phyloP scores from a whole-genome alignment of 257 asterid genomes.

The Solanum clarkiae region DNA sequence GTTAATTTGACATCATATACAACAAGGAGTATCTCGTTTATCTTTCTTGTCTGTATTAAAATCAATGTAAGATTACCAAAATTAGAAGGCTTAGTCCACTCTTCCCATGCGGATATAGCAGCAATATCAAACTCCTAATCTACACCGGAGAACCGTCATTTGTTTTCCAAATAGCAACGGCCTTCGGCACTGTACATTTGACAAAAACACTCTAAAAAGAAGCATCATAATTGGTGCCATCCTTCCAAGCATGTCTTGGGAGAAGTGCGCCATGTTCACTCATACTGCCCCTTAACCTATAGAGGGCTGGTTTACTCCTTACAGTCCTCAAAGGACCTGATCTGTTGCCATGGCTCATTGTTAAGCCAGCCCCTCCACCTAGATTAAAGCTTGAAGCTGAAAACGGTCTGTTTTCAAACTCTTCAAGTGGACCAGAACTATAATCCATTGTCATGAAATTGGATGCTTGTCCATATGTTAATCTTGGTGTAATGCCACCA shows the following conservation, averaged over 20 bases:
- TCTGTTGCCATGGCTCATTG: constrained; percentile 55
- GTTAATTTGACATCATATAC: constrained; percentile 18
- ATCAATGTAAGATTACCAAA: constrained; percentile 25
- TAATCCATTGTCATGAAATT: constrained; percentile 90
- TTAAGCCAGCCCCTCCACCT: constrained; percentile 33
- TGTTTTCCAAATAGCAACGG: constrained; percentile 15
- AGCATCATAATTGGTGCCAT: constrained; percentile 37
- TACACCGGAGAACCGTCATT: constrained; percentile 25
- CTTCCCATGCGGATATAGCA: not conserved
- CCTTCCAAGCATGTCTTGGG: constrained; percentile 43
- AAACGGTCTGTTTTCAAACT: constrained; percentile 47
- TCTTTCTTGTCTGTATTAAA: constrained; percentile 15
- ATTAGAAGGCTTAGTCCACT: constrained; percentile 37
- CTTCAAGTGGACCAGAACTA: constrained; percentile 82
- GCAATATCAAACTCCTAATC: constrained; percentile 28
- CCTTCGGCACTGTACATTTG: constrained; percentile 54
- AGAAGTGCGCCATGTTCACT: constrained; percentile 65
- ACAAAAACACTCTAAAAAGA: constrained; percentile 45
- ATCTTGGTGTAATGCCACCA: constrained; percentile 50
- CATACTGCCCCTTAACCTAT: constrained; percentile 64
- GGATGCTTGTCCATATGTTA: constrained; percentile 56
- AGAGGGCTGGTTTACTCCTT: constrained; percentile 54
- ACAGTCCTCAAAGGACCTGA: constrained; percentile 74
- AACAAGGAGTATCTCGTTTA: constrained; percentile 8
- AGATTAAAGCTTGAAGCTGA: constrained; percentile 36